These are phyloP conservation scores for Colletotrichum chlorophyti DNA, from an alignment of 2,329 filamentous ascomycete genomes.

Conservation along the genomic window DNA sequence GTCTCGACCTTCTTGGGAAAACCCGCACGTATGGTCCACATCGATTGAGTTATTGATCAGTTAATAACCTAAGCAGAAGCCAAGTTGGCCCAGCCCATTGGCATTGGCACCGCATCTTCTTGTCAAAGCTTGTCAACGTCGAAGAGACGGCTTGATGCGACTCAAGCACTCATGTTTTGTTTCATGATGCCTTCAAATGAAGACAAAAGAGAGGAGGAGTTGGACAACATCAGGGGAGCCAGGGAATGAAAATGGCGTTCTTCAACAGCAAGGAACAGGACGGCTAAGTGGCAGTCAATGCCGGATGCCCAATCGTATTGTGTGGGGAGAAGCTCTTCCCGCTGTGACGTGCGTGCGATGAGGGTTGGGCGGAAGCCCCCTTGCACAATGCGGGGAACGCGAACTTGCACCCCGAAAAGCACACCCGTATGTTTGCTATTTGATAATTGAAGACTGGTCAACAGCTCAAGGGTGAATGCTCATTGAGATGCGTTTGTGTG, in stretches of 20 bases:
- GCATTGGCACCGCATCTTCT: conserved; percentile 43
- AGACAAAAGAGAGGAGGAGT: no score
- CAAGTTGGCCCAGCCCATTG: conserved; percentile 18
- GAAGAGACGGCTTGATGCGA: no score
- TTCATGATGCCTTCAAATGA: no score
- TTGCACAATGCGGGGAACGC: conserved; percentile 17
- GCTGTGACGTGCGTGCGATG: conserved; percentile 3
- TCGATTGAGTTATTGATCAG: conserved; percentile 16
- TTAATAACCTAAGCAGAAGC: conserved; percentile 15
- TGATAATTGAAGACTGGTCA: not conserved
- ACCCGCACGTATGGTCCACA: conserved; percentile 5
- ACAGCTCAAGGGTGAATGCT: no score
- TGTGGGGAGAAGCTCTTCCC: conserved; percentile 24
- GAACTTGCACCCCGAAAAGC: no score
- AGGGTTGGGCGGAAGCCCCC: conserved; percentile 15
- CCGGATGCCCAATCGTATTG: conserved; percentile 15
- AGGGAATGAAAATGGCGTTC: not conserved
- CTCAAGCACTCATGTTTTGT: no score
- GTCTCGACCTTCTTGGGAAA: not conserved
- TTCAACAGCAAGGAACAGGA: conserved; percentile 10
- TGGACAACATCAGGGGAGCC: conserved; percentile 1
- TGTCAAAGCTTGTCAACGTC: conserved; percentile 27
- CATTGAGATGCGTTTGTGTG: not conserved
- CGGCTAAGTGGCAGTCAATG: conserved; percentile 17
- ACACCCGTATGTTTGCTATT: conserved; percentile 16